A percentile compares a stretch with the other conserved stretches of the same genome.
Conservation (phyloP, 441 rosid species). For the Bruguiera hainesii region DNA sequence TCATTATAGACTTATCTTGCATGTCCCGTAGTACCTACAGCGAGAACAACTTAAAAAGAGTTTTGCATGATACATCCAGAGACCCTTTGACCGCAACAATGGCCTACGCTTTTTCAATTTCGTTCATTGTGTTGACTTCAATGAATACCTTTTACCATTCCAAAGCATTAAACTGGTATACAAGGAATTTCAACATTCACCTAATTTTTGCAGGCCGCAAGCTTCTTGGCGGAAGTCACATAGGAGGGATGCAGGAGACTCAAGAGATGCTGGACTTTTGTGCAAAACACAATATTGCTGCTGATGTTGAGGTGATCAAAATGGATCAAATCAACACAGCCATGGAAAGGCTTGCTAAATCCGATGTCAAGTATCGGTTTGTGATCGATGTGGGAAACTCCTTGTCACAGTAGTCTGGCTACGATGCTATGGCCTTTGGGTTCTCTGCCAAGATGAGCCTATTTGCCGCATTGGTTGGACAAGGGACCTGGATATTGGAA, state of each 20-base stretch:
- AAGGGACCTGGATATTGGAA: no score
- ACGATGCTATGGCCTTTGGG: neutral
- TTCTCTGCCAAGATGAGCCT: no score
- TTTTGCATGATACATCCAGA: no score
- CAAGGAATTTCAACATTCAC: neutral
- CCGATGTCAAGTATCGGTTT: slow-evolving; percentile 76
- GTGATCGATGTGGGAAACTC: slow-evolving; percentile 79
- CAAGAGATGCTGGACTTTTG: slow-evolving; percentile 89
- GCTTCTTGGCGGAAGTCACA: slow-evolving; percentile 71
- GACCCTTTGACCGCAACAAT: no score
- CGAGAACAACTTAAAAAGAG: no score
- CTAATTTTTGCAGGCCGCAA: slow-evolving; percentile 41
- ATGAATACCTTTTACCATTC: no score
- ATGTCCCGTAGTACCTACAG: no score
- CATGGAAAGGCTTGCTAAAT: slow-evolving; percentile 66
- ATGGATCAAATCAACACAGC: slow-evolving; percentile 64
- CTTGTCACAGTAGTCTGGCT: slow-evolving; percentile 23
- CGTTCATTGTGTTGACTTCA: no score
- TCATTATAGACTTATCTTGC: no score
- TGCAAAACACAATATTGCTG: slow-evolving; percentile 57
- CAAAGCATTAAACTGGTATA: no score
- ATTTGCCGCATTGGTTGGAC: no score
- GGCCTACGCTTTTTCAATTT: no score
- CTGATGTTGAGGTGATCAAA: slow-evolving; percentile 72
- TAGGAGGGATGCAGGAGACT: slow-evolving; percentile 79